Base-by-base conservation (phyloP, 805 yeast species). In the Starmera dryadoides region DNA sequence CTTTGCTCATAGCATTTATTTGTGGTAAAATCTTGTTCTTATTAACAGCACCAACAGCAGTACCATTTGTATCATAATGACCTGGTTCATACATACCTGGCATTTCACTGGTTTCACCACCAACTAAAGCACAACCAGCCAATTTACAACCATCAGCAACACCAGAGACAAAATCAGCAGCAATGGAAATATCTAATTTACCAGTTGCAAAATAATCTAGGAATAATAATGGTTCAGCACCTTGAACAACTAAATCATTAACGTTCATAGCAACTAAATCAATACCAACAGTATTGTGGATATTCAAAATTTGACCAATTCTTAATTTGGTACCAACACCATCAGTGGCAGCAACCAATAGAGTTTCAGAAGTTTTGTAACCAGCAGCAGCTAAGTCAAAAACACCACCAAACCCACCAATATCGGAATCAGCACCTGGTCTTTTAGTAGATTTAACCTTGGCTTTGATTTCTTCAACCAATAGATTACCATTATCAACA, bases 71-170 rank as follows among this genome's bases (percentile, higher is more conserved):
- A 63, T 93, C 99, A 59, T 93, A 93, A 64, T 93, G 98, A 26
- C 94, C 95, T 41, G 80, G 87, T 43, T 81, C 85, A 56, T 93
- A 93, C 85, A 93, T 86, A 48, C 98, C 98, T 21, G 99, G 99
- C 99, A 93, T 93, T 71, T 93, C 99, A 39, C 95, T 84, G 30
- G 99, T 93, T 66, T 93, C 99, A 49, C 99, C 99, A 41, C 99
- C 99, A 39, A 93, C 96, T 42, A 93, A 72, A 6, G 99, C 98
- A 73, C 98, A 91, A 10, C 96, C 96, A 26, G 98, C 85, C 48
- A 79, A 77, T 48, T 81, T 80, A 70, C 99, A 93, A 41, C 98
- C 99, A 47, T 85, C 85, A 36, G 96, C 97, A 47, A 93, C 98
- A 64, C 98, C 98, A 44, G 76, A 69, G 30, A 93, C 98, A 52